These are phyloP conservation scores for Proliferodiscus dingleyae DNA, from an alignment of 2,329 filamentous ascomycete species.

Conservation along the genomic window DNA sequence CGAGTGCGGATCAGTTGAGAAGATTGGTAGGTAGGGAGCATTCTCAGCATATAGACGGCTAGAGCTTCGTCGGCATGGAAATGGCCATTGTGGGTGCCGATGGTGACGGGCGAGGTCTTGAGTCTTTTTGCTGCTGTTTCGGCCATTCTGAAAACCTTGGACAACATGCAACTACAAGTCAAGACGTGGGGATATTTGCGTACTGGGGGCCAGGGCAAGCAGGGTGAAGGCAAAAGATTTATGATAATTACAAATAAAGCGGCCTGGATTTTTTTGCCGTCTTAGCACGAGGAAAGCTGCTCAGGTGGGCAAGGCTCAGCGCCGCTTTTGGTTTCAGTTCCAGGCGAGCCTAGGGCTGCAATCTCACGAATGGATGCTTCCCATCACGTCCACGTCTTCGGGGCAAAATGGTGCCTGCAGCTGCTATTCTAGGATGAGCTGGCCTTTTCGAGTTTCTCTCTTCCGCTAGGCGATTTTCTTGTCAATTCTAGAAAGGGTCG, in stretches of 20 bases:
- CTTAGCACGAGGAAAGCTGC: no score
- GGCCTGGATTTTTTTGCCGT: no score
- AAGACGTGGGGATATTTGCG: slow-evolving; percentile 3
- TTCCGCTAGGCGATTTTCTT: not conserved
- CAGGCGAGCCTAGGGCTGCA: no score
- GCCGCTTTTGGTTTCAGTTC: no score
- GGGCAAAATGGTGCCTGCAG: no score
- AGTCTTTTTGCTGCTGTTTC: slow-evolving; percentile 74
- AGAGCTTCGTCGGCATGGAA: slow-evolving; percentile 99
- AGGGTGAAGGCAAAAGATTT: not conserved
- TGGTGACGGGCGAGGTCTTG: slow-evolving; percentile 60
- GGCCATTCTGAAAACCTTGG: slow-evolving; percentile 53
- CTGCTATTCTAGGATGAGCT: not conserved
- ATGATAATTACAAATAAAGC: no score
- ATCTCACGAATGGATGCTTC: no score
- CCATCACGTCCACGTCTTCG: no score
- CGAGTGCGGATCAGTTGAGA: slow-evolving; percentile 80
- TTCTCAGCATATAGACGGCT: slow-evolving; percentile 90
- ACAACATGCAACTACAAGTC: slow-evolving; percentile 43
- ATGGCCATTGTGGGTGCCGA: slow-evolving; percentile 94
- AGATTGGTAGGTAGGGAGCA: slow-evolving; percentile 73
- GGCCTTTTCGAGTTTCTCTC: not conserved
- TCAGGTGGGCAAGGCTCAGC: no score
- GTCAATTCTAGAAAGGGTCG: not conserved
- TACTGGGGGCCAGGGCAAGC: slow-evolving; percentile 7